Evolutionary conservation across 768 basidiomycete genomes (phyloP), one percentile per base, ranked within the genome.

Genomic region (Boletus barrowsii): DNA sequence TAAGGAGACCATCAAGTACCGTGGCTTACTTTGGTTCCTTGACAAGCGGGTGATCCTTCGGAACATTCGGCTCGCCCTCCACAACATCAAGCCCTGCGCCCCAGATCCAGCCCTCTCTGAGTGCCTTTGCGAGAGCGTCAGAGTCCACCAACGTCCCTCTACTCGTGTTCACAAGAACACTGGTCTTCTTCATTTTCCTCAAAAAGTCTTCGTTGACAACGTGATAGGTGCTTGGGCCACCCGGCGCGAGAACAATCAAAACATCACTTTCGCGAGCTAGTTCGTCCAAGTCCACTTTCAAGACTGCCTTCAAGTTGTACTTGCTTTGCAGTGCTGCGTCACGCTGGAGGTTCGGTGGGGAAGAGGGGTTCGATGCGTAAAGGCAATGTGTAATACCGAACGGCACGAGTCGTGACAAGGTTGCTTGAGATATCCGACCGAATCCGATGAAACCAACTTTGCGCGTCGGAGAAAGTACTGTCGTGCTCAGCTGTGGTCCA

Each of bases 51-150:
- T 99, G 94, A 57, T 88, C 86, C 3, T 72, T 68, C 1, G 71
- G 62, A 26, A 99, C 77, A 42, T 86, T 70, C 0, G 95, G 95
- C 68, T 98, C 95, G 18, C 93, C 93, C 59, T 93, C 91, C 8
- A 98, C 84, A 35, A 98, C 96, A 68, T 99, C 96, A 11, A 99
- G 63, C 0, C 93, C 96, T 0, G 97, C 97, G 22, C 85, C 94
- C 79, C 88, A 95, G 22, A 99, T 88, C 83, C 87, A 86, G 3
- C 79, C 80, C 56, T 88, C 83, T 43, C 75, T 68, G 41, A 98
- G 72, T 3, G 95, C 96, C 56, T 78, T 82, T 3, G 87, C 88
- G 10, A 99, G 78, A 13, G 95, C 96, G 45, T 89, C 83, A 1
- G 90, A 91, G 68, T 99, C 93, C 8, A 99, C 90, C 14, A 98